Base-by-base conservation (phyloP, 2,329 filamentous ascomycete species). In the Ophidiomyces ophidiicola region DNA sequence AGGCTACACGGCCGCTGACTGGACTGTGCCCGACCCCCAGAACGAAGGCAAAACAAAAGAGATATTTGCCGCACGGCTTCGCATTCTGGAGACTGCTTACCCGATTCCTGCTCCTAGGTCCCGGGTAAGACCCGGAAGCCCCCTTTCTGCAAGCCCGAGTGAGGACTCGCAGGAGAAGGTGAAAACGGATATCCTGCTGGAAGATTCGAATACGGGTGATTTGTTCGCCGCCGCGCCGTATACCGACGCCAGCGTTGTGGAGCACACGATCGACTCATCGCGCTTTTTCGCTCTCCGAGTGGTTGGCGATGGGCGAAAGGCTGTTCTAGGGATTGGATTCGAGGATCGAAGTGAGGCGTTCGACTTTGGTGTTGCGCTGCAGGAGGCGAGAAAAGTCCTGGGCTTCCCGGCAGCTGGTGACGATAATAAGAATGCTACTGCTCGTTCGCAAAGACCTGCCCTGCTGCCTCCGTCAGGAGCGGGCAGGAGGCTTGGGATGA, bases 151-250 rank as follows among this genome's bases (percentile, higher is more conserved):
- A 40, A 18, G 48, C 50, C 34, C 53, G 59, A 38, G 54, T 60
- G 33, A 60, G 59, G 36, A 58, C 11, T 5, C 7, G 23, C 29
- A 64, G 40, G 72, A 76, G 47, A 68, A 68, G 44, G 69, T 87
- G 45, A 80, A 78, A 53, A 74, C 78, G 21, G 82, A 86, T 54
- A 71, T 90, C 46, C 68, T 90, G 19, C 74, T 94, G 32, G 84
- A 93, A 56, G 84, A 93, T 57, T 64, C 78, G 3, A 67, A 68
- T 17, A 76, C 68, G 0, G 83, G 81, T 19, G 73, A 82, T 51
- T 69, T 93, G 15, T 93, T 93, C 59, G 85, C 85, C 32, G 85
- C 83, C 1, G 80, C 81, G 1, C 85, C 86, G 0, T 93, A 92
- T 61, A 78, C 74, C 0, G 63, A 68, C 17, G 57, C 69, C 2